Evolutionary conservation across 2,329 filamentous ascomycete genomes (phyloP).

Genomic region (Exophiala lecanii-corni): DNA sequence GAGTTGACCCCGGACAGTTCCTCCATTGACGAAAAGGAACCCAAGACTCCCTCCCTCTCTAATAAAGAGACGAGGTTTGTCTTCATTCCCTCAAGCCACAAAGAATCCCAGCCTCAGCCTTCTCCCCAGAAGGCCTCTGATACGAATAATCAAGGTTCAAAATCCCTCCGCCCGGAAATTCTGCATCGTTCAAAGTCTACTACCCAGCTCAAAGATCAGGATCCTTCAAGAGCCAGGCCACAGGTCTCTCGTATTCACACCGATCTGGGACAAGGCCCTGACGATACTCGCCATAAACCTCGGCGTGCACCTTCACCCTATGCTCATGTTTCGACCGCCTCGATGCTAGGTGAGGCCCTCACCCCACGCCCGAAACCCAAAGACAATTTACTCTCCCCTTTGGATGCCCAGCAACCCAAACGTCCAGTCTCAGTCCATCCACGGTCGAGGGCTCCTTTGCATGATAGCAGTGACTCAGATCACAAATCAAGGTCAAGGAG

Average conservation of each 20-base stretch:
- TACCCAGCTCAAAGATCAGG: constrained; percentile 10
- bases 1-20: constrained; percentile 5
- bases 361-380: constrained; percentile 4
- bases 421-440: constrained; percentile 15
- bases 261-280: constrained; percentile 15
- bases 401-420: constrained; percentile 13
- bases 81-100: constrained; percentile 9
- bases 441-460: background rate
- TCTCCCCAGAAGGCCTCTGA: background rate
- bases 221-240: constrained; percentile 16
- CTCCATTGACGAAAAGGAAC: constrained; percentile 1
- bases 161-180: background rate
- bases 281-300: constrained; percentile 13
- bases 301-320: constrained; percentile 26
- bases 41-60: constrained; percentile 1
- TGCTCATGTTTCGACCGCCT: constrained; percentile 7
- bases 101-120: constrained; percentile 1
- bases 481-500: constrained; percentile 12
- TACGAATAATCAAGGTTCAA: background rate
- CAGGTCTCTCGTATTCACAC: constrained; percentile 25
- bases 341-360: constrained; percentile 1
- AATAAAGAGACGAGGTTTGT: constrained; percentile 21
- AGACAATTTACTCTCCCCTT: constrained; percentile 15
- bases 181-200: constrained; percentile 22
- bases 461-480: constrained; percentile 20